Conservation (phyloP, 164 flowering plant genomes). For the Stephania japonica region DNA sequence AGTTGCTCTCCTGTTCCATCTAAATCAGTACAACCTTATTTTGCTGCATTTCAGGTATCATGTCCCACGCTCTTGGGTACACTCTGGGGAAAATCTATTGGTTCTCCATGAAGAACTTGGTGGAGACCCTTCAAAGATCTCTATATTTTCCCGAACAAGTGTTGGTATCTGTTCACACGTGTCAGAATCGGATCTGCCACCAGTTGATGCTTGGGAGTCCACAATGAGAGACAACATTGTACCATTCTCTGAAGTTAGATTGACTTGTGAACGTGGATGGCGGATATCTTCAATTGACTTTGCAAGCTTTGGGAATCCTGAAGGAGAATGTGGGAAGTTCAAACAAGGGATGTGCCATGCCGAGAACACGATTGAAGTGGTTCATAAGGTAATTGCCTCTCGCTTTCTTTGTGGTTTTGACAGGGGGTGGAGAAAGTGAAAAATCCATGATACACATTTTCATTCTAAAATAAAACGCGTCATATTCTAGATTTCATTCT, state of each 20-base stretch:
- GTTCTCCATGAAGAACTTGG: slow-evolving; percentile 59
- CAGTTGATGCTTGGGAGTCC: slow-evolving; percentile 36
- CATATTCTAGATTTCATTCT: too few species aligned
- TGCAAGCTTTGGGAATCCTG: slow-evolving; percentile 56
- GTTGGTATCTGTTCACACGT: slow-evolving; percentile 40
- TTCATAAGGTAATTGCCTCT: slow-evolving; percentile 29
- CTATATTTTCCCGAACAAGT: slow-evolving; percentile 30
- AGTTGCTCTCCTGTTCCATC: too few species aligned
- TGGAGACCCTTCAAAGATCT: slow-evolving; percentile 55
- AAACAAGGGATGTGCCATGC: slow-evolving; percentile 40
- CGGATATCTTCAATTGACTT: slow-evolving; percentile 37
- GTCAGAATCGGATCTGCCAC: slow-evolving; percentile 47
- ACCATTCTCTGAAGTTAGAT: slow-evolving; percentile 31
- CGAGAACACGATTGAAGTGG: slow-evolving; percentile 20
- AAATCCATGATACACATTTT: background rate
- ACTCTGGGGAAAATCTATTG: slow-evolving; percentile 42
- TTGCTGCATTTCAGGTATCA: slow-evolving; percentile 41
- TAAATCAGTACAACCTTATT: too few species aligned
- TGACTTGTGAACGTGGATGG: slow-evolving; percentile 46
- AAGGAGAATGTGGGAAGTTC: slow-evolving; percentile 48
- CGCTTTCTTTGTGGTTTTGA: slow-evolving; percentile 5
- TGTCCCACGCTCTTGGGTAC: slow-evolving; percentile 60
- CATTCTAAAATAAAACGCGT: too few species aligned
- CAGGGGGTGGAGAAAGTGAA: background rate
- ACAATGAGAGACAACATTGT: slow-evolving; percentile 16